Evolutionary conservation across 345 rosid genomes (phyloP).

Genomic region (Gossypium longicalyx): DNA sequence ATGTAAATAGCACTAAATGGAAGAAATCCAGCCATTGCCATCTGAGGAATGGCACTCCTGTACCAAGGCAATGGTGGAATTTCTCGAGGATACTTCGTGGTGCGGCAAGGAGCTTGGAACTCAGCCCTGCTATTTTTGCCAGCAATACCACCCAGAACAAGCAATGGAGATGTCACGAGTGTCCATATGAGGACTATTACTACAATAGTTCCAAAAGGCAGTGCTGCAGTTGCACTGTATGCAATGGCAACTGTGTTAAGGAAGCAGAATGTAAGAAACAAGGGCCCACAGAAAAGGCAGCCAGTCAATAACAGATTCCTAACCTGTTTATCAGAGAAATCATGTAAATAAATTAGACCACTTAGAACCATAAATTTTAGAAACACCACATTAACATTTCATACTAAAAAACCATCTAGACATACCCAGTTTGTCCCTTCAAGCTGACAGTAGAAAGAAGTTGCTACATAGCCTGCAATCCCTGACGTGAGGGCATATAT

Average conservation of each 20-base stretch:
- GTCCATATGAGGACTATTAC: slow-evolving; percentile 86
- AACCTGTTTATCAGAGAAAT: slow-evolving; percentile 41
- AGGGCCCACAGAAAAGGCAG: slow-evolving; percentile 83
- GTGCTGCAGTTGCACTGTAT: slow-evolving; percentile 79
- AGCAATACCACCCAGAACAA: slow-evolving; percentile 89
- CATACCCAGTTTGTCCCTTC: slow-evolving; percentile 89
- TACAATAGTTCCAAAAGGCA: slow-evolving; percentile 83
- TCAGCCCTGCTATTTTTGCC: slow-evolving; percentile 89
- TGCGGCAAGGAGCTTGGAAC: slow-evolving; percentile 89
- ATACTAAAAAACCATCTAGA: neutral
- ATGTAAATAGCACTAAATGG: slow-evolving; percentile 85
- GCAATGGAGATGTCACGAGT: slow-evolving; percentile 74
- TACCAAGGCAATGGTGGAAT: slow-evolving; percentile 84
- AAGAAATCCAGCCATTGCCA: slow-evolving; percentile 87
- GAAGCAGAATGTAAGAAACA: slow-evolving; percentile 84
- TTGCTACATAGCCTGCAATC: slow-evolving; percentile 74
- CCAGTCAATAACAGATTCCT: slow-evolving; percentile 78
- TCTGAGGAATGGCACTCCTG: slow-evolving; percentile 75
- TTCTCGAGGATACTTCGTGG: slow-evolving; percentile 83
- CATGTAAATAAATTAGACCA: neutral
- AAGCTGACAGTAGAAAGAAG: slow-evolving; percentile 87
- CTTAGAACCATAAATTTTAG: neutral
- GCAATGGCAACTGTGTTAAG: slow-evolving; percentile 81
- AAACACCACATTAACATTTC: neutral
- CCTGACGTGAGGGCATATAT: slow-evolving; percentile 89